Conservation (phyloP, 164 flowering plant species). For the Tinospora cordifolia region DNA sequence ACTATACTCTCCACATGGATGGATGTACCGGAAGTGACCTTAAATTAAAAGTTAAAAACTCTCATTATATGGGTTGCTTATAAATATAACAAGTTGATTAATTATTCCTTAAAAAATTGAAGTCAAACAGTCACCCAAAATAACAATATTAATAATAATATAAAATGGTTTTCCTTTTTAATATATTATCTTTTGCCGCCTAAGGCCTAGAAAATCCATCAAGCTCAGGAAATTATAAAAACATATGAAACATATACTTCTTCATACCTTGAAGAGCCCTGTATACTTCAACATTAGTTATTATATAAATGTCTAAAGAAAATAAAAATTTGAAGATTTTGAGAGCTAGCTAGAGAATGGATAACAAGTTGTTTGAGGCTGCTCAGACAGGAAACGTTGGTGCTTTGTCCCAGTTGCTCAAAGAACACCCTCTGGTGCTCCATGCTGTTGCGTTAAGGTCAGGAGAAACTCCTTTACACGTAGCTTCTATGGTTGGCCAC, state of each 20-base stretch:
- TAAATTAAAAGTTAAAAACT: not conserved
- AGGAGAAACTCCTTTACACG: conserved; percentile 26
- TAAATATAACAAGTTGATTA: not conserved
- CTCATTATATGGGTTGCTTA: not conserved
- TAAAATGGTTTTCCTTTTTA: not conserved
- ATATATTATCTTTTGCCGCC: not conserved
- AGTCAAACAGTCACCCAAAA: not conserved
- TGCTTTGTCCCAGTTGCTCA: not conserved
- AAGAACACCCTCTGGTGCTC: conserved; percentile 16
- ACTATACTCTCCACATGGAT: not conserved
- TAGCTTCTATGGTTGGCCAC: conserved; percentile 28
- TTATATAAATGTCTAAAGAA: not conserved
- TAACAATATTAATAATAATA: no score
- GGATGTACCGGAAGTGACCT: not conserved
- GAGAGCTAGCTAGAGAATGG: not conserved
- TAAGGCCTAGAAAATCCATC: not conserved
- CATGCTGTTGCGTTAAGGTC: conserved; percentile 11
- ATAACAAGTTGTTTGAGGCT: conserved; percentile 2
- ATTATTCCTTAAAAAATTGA: not conserved
- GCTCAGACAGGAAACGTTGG: conserved; percentile 1
- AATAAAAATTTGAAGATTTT: not conserved
- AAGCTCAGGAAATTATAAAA: no score
- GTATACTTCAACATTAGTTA: not conserved
- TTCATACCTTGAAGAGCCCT: not conserved
- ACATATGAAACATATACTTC: not conserved